phyloP scores from a whole-genome alignment of 768 basidiomycete genomes.

The Tulasnella sp. region DNA sequence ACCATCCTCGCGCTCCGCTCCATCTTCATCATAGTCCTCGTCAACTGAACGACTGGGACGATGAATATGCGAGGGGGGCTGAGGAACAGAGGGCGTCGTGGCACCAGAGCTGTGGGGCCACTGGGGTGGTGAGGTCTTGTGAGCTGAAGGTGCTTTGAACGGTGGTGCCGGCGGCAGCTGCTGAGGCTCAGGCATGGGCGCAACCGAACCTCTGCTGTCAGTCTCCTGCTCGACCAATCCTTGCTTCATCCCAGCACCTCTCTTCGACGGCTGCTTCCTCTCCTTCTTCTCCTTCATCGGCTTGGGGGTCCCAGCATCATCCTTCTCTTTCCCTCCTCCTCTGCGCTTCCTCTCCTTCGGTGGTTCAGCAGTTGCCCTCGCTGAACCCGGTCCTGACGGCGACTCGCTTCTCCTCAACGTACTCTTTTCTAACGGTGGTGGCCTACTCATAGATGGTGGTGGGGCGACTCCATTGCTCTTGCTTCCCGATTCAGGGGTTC shows the following conservation, averaged over 20 bases:
- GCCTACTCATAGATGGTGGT: slow-evolving; percentile 2
- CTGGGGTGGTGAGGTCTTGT: slow-evolving; percentile 57
- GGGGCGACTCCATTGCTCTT: slow-evolving; percentile 1
- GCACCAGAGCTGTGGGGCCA: not conserved
- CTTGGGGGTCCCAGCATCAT: slow-evolving; percentile 17
- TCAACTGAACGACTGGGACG: slow-evolving; percentile 64
- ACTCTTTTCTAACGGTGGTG: slow-evolving; percentile 7
- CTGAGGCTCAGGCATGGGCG: slow-evolving; percentile 3
- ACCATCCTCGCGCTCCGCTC: slow-evolving; percentile 10
- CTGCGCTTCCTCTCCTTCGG: slow-evolving; percentile 25
- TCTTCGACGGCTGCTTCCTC: slow-evolving; percentile 23
- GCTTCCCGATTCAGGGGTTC: slow-evolving; percentile 11
- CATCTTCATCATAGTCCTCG: slow-evolving; percentile 88
- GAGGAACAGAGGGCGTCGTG: slow-evolving; percentile 39
- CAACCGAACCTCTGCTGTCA: slow-evolving; percentile 23
- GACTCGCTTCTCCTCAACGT: slow-evolving; percentile 12
- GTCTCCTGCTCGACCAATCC: slow-evolving; percentile 33
- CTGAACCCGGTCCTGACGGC: slow-evolving; percentile 19
- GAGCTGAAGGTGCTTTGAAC: slow-evolving; percentile 32
- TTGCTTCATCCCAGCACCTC: slow-evolving; percentile 22
- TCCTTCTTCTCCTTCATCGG: slow-evolving; percentile 26
- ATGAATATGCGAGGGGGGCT: slow-evolving; percentile 44
- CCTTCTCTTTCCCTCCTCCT: slow-evolving; percentile 23
- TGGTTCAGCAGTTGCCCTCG: slow-evolving; percentile 5
- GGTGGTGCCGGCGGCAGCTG: not conserved